Conservation (phyloP, 495 filamentous ascomycete genomes). For the Glonium stellatum region DNA sequence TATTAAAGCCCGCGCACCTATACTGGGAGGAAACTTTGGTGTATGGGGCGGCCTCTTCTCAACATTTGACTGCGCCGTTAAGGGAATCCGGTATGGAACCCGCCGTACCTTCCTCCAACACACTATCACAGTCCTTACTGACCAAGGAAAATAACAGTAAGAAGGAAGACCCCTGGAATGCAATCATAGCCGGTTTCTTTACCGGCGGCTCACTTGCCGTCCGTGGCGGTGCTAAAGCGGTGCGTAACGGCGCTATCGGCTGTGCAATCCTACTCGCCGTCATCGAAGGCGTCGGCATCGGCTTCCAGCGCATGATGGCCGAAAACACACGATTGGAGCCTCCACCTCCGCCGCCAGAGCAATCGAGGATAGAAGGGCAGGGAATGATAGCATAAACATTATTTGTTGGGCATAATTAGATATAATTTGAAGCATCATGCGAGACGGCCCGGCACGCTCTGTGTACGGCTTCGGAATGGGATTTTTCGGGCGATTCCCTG, state of each 20-base stretch:
- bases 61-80: slow-evolving; percentile 95
- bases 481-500: too few species aligned
- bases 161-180: slow-evolving; percentile 97
- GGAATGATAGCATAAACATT: neutral
- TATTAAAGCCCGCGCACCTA: slow-evolving; percentile 92
- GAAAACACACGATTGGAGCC: slow-evolving; percentile 76
- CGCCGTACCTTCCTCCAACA: neutral
- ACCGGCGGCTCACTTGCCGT: slow-evolving; percentile 88
- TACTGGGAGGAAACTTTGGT: slow-evolving; percentile 95
- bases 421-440: too few species aligned
- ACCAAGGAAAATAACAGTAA: slow-evolving; percentile 38
- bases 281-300: slow-evolving; percentile 96
- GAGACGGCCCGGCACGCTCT: too few species aligned
- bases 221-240: slow-evolving; percentile 80
- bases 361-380: neutral
- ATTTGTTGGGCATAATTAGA: too few species aligned
- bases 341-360: slow-evolving; percentile 27
- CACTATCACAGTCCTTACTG: neutral
- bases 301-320: slow-evolving; percentile 93
- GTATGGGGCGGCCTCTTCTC: slow-evolving; percentile 94
- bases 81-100: slow-evolving; percentile 57
- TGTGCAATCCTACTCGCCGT: slow-evolving; percentile 90
- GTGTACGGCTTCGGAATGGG: too few species aligned
- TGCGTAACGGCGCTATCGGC: slow-evolving; percentile 89
- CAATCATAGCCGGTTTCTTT: slow-evolving; percentile 93